A percentile compares a stretch with the other conserved stretches of the same genome.
phyloP scores from a whole-genome alignment of 176 grass and related monocot genomes.

The Puccinellia tenuiflora region DNA sequence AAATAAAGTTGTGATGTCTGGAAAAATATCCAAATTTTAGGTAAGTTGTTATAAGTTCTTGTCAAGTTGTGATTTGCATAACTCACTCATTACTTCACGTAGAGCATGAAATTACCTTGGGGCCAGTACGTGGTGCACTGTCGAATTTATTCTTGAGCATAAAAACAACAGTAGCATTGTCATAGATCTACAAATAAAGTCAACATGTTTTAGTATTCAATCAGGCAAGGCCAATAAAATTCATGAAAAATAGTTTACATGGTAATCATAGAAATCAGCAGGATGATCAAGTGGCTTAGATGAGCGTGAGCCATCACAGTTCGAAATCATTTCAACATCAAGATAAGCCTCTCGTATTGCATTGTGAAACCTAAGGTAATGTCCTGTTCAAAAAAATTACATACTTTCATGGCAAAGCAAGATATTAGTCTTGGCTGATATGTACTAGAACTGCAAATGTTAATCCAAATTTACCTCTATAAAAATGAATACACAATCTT shows the following conservation, averaged over 20 bases:
- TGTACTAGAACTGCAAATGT: too few relatives aligned
- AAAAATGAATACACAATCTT: constrained; percentile 49
- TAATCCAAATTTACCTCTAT: constrained; percentile 44
- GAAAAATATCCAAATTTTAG: too few relatives aligned
- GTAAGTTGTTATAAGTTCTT: too few relatives aligned
- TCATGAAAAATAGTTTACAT: too few relatives aligned
- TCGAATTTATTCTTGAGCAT: constrained; percentile 37
- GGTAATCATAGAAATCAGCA: constrained; percentile 65
- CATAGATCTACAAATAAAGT: constrained; percentile 27
- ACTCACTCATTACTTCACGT: too few relatives aligned
- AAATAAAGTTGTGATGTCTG: too few relatives aligned
- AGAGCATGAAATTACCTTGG: too few relatives aligned
- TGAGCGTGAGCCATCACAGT: constrained; percentile 59
- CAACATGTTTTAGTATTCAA: not conserved
- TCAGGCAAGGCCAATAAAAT: too few relatives aligned
- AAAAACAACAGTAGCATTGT: constrained; percentile 43
- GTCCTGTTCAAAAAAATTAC: constrained; percentile 26
- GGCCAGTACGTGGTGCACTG: constrained; percentile 29
- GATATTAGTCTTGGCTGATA: too few relatives aligned
- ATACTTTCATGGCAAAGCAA: not conserved
- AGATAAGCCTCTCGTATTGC: constrained; percentile 55
- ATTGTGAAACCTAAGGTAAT: constrained; percentile 57
- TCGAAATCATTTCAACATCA: constrained; percentile 66
- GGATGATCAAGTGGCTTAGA: constrained; percentile 47
- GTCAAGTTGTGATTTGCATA: too few relatives aligned